Conservation (phyloP, 441 rosid species). For the Euphorbia schlechtendalii region DNA sequence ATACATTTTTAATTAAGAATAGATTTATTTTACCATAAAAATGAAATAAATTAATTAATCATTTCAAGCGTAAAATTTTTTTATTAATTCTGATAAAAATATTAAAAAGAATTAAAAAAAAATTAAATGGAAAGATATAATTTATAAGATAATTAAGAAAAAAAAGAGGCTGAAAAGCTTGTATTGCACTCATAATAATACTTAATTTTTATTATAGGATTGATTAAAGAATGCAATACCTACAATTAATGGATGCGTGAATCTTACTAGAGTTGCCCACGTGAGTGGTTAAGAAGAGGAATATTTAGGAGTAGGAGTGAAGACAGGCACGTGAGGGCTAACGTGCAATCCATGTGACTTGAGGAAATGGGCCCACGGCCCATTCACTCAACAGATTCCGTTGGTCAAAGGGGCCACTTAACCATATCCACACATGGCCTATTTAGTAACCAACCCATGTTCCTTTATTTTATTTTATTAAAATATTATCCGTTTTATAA, state of each 20-base stretch:
- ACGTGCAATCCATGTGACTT: slow-evolving; percentile 62
- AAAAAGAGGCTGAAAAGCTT: slow-evolving; percentile 6
- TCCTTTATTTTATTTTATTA: not conserved
- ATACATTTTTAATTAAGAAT: too few relatives aligned
- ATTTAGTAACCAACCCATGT: slow-evolving; percentile 18
- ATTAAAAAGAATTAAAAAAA: too few relatives aligned
- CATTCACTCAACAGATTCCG: slow-evolving; percentile 28
- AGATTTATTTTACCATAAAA: too few relatives aligned
- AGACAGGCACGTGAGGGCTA: slow-evolving; percentile 14
- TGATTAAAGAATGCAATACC: not conserved
- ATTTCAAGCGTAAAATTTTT: too few relatives aligned
- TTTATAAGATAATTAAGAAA: not conserved
- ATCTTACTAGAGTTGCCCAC: not conserved
- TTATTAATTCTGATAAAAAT: too few relatives aligned
- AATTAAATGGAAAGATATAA: too few relatives aligned
- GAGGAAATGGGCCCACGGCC: slow-evolving; percentile 33
- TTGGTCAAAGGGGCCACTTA: slow-evolving; percentile 20
- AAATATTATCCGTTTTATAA: too few relatives aligned
- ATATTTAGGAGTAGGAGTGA: slow-evolving; percentile 23
- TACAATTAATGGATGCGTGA: slow-evolving; percentile 10
- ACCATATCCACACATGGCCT: slow-evolving; percentile 19
- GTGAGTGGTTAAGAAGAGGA: slow-evolving; percentile 23
- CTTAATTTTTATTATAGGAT: not conserved
- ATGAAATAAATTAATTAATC: too few relatives aligned
- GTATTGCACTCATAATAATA: not conserved